phyloP scores from a whole-genome alignment of 2,329 filamentous ascomycete genomes.

The Beauveria medogensis region DNA sequence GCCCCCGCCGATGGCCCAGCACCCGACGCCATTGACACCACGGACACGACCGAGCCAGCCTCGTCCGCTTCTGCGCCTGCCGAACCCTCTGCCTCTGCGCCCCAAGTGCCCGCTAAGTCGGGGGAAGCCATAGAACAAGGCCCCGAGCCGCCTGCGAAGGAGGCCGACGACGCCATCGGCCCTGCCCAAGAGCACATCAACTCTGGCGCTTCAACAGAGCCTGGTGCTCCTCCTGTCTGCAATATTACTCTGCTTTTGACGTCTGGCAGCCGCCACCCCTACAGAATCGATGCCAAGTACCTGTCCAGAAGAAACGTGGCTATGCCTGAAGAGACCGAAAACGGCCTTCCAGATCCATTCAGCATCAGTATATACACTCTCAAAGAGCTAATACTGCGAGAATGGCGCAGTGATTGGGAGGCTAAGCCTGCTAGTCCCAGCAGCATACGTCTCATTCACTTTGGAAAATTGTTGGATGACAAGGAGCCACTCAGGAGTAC shows the following conservation, averaged over 20 bases:
- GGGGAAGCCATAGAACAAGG: slow-evolving; percentile 20
- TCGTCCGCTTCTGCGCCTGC: neutral
- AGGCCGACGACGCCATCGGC: slow-evolving; percentile 32
- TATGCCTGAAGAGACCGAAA: slow-evolving; percentile 56
- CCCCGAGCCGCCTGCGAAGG: slow-evolving; percentile 22
- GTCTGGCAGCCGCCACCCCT: slow-evolving; percentile 76
- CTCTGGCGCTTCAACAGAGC: slow-evolving; percentile 21
- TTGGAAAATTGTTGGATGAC: slow-evolving; percentile 84
- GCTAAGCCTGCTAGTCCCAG: slow-evolving; percentile 76
- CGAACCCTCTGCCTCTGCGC: slow-evolving; percentile 13
- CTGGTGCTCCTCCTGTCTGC: slow-evolving; percentile 39
- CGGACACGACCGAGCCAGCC: neutral
- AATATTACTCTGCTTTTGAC: slow-evolving; percentile 78
- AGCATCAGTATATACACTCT: slow-evolving; percentile 89
- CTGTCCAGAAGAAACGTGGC: slow-evolving; percentile 71
- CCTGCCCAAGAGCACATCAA: slow-evolving; percentile 35
- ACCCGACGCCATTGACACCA: neutral
- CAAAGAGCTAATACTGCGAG: slow-evolving; percentile 86
- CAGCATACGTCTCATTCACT: slow-evolving; percentile 84
- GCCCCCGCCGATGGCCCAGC: slow-evolving; percentile 2
- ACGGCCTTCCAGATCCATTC: slow-evolving; percentile 64
- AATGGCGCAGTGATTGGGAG: slow-evolving; percentile 93
- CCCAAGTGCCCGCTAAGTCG: slow-evolving; percentile 20
- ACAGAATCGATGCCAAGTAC: slow-evolving; percentile 83
- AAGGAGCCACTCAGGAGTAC: slow-evolving; percentile 78